Base-by-base conservation (phyloP, 306 rosid species). In the Morella rubra region DNA sequence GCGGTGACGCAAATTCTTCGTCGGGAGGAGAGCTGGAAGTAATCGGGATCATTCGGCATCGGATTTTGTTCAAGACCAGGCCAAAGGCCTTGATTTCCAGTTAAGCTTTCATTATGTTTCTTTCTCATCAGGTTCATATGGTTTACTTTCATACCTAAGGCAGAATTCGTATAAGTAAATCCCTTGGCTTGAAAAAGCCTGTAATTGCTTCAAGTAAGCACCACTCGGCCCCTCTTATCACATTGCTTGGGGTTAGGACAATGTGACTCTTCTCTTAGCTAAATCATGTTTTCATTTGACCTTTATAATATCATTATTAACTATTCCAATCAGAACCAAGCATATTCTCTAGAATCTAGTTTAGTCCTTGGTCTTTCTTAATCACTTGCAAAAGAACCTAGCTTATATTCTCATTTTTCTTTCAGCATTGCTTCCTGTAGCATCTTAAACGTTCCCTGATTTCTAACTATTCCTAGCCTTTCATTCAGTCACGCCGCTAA, bases 71-170 rank as follows among this genome's bases (percentile, higher is more conserved):
- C 94, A 95, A 92, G 84, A 89, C 82, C 78, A 89, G 96, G 81
- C 98, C 98, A 5, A 90, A 80, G 79, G 96, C 93, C 79, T 82
- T 95, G 47, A 92, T 95, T 81, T 92, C 98, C 73, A 90, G 96
- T 88, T 84, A 89, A 90, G 40, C 18, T 1, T 78, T 14, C 27
- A 7, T 40, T 18, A 67, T 27, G 5, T 12, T 8, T 45, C 4
- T 14, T 40, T 41, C 5, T n/a, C 42, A 47, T 9, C 51, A 11
- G 72, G 62, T 77, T 71, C 68, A 74, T 9, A 18, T n/a, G 16
- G 5, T 49, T 5, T 49, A 9, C 3, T 49, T 49, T 12, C 14
- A 32, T 32, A 32, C 37, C 37, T 32, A 32, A 32, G 37, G 37
- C 37, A 32, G 37, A 32, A 32, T 32, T 32, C 37, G 37, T 32